A percentile compares a stretch with the other conserved stretches of the same genome.
These are phyloP conservation scores for Malus hybrid DNA, from an alignment of 331 rosid genomes.

Conservation along the genomic window DNA sequence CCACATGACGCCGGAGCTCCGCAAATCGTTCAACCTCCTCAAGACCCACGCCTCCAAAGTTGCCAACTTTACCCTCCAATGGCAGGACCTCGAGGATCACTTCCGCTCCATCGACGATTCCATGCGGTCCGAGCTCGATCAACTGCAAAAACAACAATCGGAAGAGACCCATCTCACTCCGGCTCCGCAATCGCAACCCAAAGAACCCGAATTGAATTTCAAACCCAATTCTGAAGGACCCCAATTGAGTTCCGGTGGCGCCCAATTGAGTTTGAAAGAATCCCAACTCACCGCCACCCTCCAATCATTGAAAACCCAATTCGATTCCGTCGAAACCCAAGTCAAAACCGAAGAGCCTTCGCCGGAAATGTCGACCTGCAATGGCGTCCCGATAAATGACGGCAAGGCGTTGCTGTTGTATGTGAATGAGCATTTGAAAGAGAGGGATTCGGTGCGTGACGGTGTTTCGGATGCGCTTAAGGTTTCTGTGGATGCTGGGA, in stretches of 20 bases:
- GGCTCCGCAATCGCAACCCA: background rate
- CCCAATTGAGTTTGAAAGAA: too few relatives aligned
- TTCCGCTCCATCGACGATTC: slow-evolving; percentile 16
- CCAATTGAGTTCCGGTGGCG: too few relatives aligned
- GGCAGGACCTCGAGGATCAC: slow-evolving; percentile 40
- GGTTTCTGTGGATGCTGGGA: slow-evolving; percentile 14
- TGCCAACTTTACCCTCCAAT: slow-evolving; percentile 35
- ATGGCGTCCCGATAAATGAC: slow-evolving; percentile 11
- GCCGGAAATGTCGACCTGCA: background rate
- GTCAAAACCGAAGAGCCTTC: background rate
- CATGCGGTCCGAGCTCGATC: slow-evolving; percentile 15
- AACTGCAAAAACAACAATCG: background rate
- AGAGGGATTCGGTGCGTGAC: slow-evolving; percentile 14
- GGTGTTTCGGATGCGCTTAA: slow-evolving; percentile 3
- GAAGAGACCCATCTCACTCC: background rate
- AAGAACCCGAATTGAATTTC: too few relatives aligned
- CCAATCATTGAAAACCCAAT: too few relatives aligned
- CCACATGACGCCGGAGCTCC: slow-evolving; percentile 4
- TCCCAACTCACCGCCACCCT: too few relatives aligned
- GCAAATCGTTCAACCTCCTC: slow-evolving; percentile 31
- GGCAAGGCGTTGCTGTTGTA: slow-evolving; percentile 19
- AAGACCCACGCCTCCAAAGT: slow-evolving; percentile 34
- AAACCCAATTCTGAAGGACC: too few relatives aligned
- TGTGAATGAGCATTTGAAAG: slow-evolving; percentile 13
- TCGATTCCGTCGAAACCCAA: too few relatives aligned